Percentiles rank a stretch among this genome's conserved stretches.
phyloP scores from a whole-genome alignment of 805 yeast genomes.

The Kodamaea kaohsiungensis region DNA sequence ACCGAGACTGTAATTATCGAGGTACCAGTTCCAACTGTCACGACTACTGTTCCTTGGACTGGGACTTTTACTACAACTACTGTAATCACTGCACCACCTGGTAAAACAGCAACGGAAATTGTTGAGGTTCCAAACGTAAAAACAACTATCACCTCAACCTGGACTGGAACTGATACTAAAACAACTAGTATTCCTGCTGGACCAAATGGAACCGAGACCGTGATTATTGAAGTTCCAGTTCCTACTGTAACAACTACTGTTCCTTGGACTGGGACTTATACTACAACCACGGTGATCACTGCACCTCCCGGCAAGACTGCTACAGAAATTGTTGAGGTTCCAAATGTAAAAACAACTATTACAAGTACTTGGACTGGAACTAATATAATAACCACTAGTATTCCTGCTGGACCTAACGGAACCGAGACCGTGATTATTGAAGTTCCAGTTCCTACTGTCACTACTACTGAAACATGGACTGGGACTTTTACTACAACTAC shows the following conservation, averaged over 20 bases:
- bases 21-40: conserved; percentile 6
- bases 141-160: background rate
- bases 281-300: conserved; percentile 7
- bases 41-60: conserved; percentile 8
- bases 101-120: conserved; percentile 13
- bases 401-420: background rate
- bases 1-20: conserved; percentile 9
- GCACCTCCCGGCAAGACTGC: conserved; percentile 11
- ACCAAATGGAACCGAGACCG: conserved; percentile 2
- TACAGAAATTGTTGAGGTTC: conserved; percentile 3
- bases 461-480: conserved; percentile 17
- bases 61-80: conserved; percentile 6
- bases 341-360: too few species aligned
- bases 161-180: background rate
- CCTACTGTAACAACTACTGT: conserved; percentile 2
- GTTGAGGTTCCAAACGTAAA: conserved; percentile 11
- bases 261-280: conserved; percentile 6
- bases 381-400: background rate
- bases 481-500: conserved; percentile 10
- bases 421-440: conserved; percentile 12
- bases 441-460: conserved; percentile 15
- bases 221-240: conserved; percentile 9
- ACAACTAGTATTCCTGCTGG: background rate
- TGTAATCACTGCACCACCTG: conserved; percentile 1
- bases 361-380: too few species aligned